These are phyloP conservation scores for Tylopilus sp. DNA, from an alignment of 1,284 basidiomycete genomes.

Conservation along the genomic window DNA sequence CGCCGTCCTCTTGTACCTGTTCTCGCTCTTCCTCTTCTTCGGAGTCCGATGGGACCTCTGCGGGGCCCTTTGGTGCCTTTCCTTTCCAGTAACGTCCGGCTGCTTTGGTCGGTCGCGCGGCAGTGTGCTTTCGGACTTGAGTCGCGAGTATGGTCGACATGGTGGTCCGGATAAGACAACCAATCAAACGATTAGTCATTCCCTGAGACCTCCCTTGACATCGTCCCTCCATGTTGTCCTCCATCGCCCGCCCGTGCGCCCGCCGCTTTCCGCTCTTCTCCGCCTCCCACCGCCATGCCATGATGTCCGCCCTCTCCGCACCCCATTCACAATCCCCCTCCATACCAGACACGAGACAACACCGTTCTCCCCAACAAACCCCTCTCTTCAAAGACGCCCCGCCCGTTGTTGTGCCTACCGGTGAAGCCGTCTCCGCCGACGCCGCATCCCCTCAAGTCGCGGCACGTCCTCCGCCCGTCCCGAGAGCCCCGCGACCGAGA, in stretches of 20 bases:
- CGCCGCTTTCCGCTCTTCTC: conserved; percentile 17
- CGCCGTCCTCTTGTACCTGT: conserved; percentile 48
- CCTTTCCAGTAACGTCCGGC: conserved; percentile 82
- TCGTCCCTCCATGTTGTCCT: conserved; percentile 24
- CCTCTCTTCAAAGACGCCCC: conserved; percentile 46
- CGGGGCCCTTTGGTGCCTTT: conserved; percentile 73
- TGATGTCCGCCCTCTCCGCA: conserved; percentile 55
- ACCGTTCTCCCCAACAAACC: conserved; percentile 14
- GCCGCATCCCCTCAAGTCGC: conserved; percentile 66
- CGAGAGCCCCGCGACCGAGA: conserved; percentile 59
- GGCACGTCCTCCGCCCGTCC: conserved; percentile 64
- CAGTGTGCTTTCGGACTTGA: conserved; percentile 59
- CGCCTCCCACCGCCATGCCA: conserved; percentile 43
- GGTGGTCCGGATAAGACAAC: not conserved
- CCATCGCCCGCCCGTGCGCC: conserved; percentile 19
- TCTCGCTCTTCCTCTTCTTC: conserved; percentile 59
- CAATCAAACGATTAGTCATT: conserved; percentile 20
- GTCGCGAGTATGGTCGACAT: conserved; percentile 35
- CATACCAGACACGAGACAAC: conserved; percentile 22
- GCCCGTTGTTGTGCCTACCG: conserved; percentile 48
- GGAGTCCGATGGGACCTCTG: conserved; percentile 57
- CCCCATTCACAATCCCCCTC: conserved; percentile 17
- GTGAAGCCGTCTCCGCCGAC: conserved; percentile 49
- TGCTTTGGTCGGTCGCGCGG: conserved; percentile 65
- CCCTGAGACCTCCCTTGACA: not conserved